Evolutionary conservation across 148 eudicot genomes (phyloP).

Genomic region (Chenopodium quinoa): DNA sequence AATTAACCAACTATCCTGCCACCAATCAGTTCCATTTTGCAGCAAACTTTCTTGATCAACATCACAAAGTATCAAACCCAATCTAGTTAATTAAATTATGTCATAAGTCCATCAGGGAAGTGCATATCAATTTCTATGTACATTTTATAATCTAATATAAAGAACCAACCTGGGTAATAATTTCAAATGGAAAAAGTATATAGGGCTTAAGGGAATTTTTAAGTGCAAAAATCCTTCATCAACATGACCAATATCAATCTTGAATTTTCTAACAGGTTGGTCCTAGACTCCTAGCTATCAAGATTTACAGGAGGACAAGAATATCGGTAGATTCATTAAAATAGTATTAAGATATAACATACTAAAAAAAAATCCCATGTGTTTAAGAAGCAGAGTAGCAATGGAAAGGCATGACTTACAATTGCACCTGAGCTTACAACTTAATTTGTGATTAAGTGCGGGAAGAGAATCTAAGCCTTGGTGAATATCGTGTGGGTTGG

Average conservation of each 20-base stretch:
- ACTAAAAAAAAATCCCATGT: background rate
- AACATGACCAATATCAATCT: background rate
- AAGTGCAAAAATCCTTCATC: background rate
- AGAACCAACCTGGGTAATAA: background rate
- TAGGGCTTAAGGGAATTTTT: background rate
- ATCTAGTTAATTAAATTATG: background rate
- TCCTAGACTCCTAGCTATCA: background rate
- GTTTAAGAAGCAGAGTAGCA: background rate
- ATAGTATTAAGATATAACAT: too few relatives aligned
- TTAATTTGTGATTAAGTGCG: background rate
- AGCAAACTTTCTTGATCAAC: background rate
- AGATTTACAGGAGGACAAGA: background rate
- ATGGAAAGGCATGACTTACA: conserved; percentile 5
- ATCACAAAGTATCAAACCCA: too few relatives aligned
- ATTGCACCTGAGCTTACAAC: conserved; percentile 4
- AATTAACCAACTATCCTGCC: background rate
- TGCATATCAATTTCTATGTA: background rate
- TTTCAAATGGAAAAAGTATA: background rate
- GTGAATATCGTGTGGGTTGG: conserved; percentile 12
- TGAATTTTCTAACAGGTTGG: background rate
- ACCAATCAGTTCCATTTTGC: background rate
- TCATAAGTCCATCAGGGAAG: background rate
- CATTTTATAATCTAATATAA: background rate
- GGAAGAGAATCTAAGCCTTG: conserved; percentile 15
- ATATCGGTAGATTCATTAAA: background rate